A percentile compares a stretch with the other conserved stretches of the same genome.
These are phyloP conservation scores for Mycena polygramma DNA, from an alignment of 768 basidiomycete genomes.

Conservation along the genomic window DNA sequence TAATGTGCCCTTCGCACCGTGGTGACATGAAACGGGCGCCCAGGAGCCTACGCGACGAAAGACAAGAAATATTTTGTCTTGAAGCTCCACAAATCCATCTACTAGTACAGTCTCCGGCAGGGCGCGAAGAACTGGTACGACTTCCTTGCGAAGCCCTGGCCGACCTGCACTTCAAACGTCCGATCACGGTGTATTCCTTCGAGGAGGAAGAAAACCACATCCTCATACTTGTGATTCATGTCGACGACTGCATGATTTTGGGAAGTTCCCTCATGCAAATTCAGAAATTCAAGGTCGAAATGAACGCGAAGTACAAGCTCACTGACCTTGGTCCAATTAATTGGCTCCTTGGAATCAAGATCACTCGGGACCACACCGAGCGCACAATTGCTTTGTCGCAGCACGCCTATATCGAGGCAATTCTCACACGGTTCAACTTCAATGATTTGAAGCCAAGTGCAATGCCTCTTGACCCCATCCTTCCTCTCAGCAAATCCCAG, in stretches of 20 bases:
- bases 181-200: constrained; percentile 45
- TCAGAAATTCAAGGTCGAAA: not conserved
- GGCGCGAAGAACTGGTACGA: too few species aligned
- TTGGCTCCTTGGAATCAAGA: not conserved
- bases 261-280: not conserved
- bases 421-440: not conserved
- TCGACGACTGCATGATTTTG: constrained; percentile 44
- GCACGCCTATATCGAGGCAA: not conserved
- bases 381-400: not conserved
- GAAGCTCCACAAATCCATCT: too few species aligned
- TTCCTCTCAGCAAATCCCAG: too few species aligned
- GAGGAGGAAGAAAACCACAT: constrained; percentile 25
- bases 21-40: too few species aligned
- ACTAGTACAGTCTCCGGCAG: too few species aligned
- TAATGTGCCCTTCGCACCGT: too few species aligned
- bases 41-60: too few species aligned
- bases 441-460: not conserved
- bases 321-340: not conserved
- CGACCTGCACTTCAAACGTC: constrained; percentile 7
- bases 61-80: too few species aligned
- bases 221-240: constrained; percentile 44
- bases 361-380: not conserved
- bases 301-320: not conserved
- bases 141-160: not conserved
- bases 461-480: not conserved